Percentiles rank a stretch among this genome's conserved stretches.
Evolutionary conservation across 345 rosid genomes (phyloP).

Genomic region (Bruguiera sexangula): DNA sequence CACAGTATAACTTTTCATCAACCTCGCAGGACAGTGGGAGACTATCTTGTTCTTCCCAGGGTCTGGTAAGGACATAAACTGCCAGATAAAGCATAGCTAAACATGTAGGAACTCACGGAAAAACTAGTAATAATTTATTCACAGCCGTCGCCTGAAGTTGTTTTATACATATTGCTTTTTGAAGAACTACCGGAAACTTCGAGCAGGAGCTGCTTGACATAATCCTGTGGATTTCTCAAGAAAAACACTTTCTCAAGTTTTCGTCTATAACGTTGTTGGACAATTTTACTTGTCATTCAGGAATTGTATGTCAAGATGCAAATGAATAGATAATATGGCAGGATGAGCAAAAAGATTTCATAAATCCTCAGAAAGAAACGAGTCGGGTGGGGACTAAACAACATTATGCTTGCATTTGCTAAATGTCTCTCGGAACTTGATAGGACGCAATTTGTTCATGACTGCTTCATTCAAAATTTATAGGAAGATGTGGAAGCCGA

Average conservation of each 20-base stretch:
- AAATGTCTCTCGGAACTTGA: background rate
- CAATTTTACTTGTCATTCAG: background rate
- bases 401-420: background rate
- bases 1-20: conserved; percentile 40
- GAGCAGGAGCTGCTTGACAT: background rate
- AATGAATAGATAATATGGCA: background rate
- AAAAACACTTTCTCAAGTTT: background rate
- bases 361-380: too few species aligned
- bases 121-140: background rate
- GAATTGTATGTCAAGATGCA: background rate
- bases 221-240: background rate
- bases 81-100: background rate
- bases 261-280: background rate
- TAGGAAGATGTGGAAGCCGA: conserved; percentile 84
- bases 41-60: conserved; percentile 25
- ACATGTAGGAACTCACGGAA: background rate
- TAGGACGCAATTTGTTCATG: background rate
- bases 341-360: background rate
- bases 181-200: background rate
- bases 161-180: background rate
- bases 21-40: conserved; percentile 41
- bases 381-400: background rate
- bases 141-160: background rate
- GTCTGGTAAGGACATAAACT: background rate
- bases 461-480: conserved; percentile 8